A percentile compares a stretch with the other conserved stretches of the same genome.
Evolutionary conservation across 2,329 filamentous ascomycete genomes (phyloP).

Genomic region (Thelonectria olida): DNA sequence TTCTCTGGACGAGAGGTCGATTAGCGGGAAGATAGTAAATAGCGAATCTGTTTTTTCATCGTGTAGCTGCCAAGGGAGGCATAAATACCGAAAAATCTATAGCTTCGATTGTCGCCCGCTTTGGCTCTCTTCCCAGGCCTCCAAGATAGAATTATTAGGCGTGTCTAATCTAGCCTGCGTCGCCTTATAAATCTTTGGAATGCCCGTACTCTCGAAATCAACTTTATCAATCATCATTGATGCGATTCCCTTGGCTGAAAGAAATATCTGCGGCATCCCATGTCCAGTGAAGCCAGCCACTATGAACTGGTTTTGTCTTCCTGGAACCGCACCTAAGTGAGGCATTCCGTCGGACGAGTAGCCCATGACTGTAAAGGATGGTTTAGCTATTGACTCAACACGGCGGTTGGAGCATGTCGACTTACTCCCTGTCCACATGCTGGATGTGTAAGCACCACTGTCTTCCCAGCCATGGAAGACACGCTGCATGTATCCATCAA

Average conservation of each 20-base stretch:
- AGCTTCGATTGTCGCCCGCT: background rate
- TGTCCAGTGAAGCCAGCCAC: conserved; percentile 62
- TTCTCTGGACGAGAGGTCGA: background rate
- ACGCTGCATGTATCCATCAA: conserved; percentile 20
- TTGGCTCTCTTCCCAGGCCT: conserved; percentile 3
- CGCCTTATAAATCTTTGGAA: conserved; percentile 10
- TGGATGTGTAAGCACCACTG: conserved; percentile 13
- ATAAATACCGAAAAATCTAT: background rate
- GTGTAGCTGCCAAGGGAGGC: no score
- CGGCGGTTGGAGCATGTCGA: background rate
- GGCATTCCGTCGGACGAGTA: conserved; percentile 54
- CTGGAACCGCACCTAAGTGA: conserved; percentile 54
- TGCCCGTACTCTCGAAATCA: conserved; percentile 6
- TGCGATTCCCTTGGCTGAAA: conserved; percentile 29
- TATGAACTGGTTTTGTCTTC: conserved; percentile 48
- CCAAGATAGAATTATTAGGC: conserved; percentile 5
- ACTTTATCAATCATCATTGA: conserved; percentile 4
- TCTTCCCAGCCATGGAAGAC: conserved; percentile 17
- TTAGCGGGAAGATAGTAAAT: background rate
- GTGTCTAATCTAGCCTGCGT: conserved; percentile 10
- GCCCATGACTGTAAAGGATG: conserved; percentile 48
- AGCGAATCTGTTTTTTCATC: background rate
- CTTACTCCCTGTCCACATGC: conserved; percentile 18
- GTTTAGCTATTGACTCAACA: no score
- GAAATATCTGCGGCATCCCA: conserved; percentile 59